Conservation (phyloP, 345 rosid species). For the Ceriops decandra region DNA sequence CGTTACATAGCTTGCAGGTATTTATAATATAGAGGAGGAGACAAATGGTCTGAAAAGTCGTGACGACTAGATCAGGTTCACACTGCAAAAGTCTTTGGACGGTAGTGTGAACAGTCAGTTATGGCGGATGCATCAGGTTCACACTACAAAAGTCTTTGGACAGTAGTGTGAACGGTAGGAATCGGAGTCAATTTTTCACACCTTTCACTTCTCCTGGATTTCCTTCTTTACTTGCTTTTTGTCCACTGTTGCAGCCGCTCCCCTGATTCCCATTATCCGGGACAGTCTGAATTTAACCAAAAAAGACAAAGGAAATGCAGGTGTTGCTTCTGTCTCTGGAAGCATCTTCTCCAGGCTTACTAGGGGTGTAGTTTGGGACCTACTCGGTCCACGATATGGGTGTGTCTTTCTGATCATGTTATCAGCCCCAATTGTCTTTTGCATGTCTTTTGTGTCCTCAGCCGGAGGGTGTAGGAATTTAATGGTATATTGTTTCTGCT, state of each 20-base stretch:
- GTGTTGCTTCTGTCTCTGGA: slow-evolving; percentile 88
- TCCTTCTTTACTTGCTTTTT: slow-evolving; percentile 86
- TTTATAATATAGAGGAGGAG: too few relatives aligned
- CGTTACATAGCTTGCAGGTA: too few relatives aligned
- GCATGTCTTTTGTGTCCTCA: slow-evolving; percentile 60
- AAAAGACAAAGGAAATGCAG: slow-evolving; percentile 70
- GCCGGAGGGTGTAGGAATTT: slow-evolving; percentile 57
- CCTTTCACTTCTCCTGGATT: slow-evolving; percentile 88
- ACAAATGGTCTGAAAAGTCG: too few relatives aligned
- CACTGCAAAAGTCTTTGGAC: too few relatives aligned
- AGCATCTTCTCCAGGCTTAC: slow-evolving; percentile 86
- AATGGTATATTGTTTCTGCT: too few relatives aligned
- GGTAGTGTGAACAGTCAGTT: too few relatives aligned
- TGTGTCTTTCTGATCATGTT: slow-evolving; percentile 81
- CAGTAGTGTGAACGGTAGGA: too few relatives aligned
- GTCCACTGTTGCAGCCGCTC: slow-evolving; percentile 91
- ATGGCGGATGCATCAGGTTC: too few relatives aligned
- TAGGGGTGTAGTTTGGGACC: slow-evolving; percentile 90
- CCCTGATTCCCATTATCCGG: slow-evolving; percentile 80
- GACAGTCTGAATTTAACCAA: slow-evolving; percentile 73
- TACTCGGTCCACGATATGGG: slow-evolving; percentile 80
- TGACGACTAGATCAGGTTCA: too few relatives aligned
- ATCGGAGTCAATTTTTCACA: too few relatives aligned
- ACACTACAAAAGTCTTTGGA: too few relatives aligned
- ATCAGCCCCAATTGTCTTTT: slow-evolving; percentile 78